These are phyloP conservation scores for Trichophyton benhamiae DNA, from an alignment of 2,329 filamentous ascomycete genomes.

Conservation along the genomic window DNA sequence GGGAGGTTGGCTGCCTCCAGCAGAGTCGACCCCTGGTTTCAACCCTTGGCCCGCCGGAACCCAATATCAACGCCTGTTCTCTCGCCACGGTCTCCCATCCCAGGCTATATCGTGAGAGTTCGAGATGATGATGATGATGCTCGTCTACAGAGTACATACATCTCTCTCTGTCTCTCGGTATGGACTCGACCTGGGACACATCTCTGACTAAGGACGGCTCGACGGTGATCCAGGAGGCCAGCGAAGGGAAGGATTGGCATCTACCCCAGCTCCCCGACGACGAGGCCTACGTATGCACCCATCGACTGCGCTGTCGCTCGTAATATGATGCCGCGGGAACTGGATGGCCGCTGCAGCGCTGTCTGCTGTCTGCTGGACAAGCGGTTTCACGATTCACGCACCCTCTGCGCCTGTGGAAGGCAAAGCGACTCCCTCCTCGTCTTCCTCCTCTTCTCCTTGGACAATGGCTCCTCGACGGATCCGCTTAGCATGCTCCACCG, in stretches of 20 bases:
- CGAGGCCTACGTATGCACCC: not conserved
- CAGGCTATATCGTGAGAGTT: not conserved
- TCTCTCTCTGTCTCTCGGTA: not conserved
- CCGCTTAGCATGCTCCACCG: not conserved
- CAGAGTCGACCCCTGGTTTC: not conserved
- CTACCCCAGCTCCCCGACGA: not conserved
- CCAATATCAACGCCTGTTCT: not conserved
- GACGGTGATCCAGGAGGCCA: not conserved
- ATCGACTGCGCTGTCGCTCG: not conserved
- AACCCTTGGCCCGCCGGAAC: not conserved
- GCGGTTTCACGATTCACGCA: not conserved
- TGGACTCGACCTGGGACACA: not conserved
- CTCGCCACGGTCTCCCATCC: not conserved
- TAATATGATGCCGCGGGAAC: not conserved
- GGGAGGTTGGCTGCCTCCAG: too few species aligned
- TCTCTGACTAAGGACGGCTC: not conserved
- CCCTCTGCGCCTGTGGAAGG: not conserved
- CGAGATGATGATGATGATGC: too few species aligned
- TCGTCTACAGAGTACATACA: too few species aligned
- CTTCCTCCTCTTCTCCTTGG: not conserved
- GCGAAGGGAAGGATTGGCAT: not conserved
- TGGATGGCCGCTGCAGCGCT: not conserved
- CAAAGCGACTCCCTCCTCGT: not conserved
- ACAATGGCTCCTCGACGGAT: not conserved
- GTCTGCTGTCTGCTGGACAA: not conserved